These are phyloP conservation scores for Bombardia bombarda DNA, from an alignment of 495 filamentous ascomycete species.

Conservation along the genomic window DNA sequence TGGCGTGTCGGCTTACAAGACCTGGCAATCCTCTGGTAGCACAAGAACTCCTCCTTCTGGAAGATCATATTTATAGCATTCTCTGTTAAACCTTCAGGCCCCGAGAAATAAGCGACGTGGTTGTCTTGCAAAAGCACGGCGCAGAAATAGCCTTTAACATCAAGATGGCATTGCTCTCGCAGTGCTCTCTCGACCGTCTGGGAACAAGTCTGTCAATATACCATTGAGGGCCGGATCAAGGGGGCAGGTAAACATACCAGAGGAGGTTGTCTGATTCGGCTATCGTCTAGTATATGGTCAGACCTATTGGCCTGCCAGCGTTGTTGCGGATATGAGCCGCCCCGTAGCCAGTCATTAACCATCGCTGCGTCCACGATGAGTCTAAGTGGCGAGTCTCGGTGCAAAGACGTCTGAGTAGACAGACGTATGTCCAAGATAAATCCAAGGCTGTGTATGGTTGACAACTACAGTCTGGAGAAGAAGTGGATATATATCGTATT, in stretches of 20 bases:
- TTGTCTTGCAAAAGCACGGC: constrained; percentile 26
- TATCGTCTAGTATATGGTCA: no score
- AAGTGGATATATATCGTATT: no score
- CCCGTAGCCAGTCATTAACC: no score
- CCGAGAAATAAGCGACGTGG: constrained; percentile 21
- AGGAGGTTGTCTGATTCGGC: constrained; percentile 14
- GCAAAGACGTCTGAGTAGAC: no score
- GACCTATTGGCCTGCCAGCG: no score
- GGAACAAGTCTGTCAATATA: constrained; percentile 6
- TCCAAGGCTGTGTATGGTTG: no score
- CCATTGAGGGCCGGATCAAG: neutral
- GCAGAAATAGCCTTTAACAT: constrained; percentile 29
- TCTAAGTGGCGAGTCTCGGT: no score
- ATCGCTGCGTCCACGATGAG: no score
- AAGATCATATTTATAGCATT: constrained; percentile 25
- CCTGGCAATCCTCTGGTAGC: constrained; percentile 6
- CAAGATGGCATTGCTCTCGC: constrained; percentile 30
- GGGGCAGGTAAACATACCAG: constrained; percentile 4
- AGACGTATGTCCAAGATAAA: no score
- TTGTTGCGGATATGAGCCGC: no score
- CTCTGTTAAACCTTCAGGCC: constrained; percentile 15
- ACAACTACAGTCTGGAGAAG: no score
- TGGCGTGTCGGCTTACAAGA: constrained; percentile 8
- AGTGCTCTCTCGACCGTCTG: constrained; percentile 32
- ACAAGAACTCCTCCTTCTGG: constrained; percentile 20